Percentiles rank a stretch among this genome's conserved stretches.
phyloP scores from a whole-genome alignment of 805 yeast species.

The Yamadazyma laniorum region DNA sequence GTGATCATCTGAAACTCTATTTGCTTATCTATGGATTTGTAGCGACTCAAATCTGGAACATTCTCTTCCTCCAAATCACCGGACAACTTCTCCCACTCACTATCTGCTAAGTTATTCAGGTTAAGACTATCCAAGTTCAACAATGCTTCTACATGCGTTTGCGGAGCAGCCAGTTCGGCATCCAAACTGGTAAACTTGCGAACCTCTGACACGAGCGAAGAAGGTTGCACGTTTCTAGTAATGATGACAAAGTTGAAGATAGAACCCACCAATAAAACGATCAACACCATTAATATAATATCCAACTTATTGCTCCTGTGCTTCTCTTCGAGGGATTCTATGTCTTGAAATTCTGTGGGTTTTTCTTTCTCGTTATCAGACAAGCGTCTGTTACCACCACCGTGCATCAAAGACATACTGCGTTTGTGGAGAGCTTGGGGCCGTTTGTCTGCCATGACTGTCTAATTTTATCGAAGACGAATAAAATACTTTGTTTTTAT shows the following conservation, averaged over 20 bases:
- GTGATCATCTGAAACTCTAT: too few species aligned
- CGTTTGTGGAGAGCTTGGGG: conserved; percentile 11
- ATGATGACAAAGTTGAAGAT: conserved; percentile 10
- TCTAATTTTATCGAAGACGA: too few species aligned
- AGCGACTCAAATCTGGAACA: too few species aligned
- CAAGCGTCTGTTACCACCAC: too few species aligned
- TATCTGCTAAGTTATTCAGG: conserved; percentile 5
- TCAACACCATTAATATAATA: conserved; percentile 6
- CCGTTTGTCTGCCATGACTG: too few species aligned
- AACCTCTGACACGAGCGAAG: neutral
- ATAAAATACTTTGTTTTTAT: too few species aligned
- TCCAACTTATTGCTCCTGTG: neutral
- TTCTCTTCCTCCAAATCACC: conserved; percentile 4
- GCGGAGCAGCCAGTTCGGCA: too few species aligned
- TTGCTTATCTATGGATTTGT: too few species aligned
- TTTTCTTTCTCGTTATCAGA: too few species aligned
- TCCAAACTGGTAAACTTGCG: too few species aligned
- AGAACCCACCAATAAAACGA: conserved; percentile 10
- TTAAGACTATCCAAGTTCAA: conserved; percentile 12
- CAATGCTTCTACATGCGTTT: conserved; percentile 5
- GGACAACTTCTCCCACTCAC: conserved; percentile 14
- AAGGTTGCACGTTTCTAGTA: neutral
- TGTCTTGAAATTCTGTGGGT: neutral
- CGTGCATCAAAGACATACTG: conserved; percentile 11
- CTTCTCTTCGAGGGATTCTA: neutral